Base-by-base conservation (phyloP, 257 asterid species). In the Orobanche coerulescens region DNA sequence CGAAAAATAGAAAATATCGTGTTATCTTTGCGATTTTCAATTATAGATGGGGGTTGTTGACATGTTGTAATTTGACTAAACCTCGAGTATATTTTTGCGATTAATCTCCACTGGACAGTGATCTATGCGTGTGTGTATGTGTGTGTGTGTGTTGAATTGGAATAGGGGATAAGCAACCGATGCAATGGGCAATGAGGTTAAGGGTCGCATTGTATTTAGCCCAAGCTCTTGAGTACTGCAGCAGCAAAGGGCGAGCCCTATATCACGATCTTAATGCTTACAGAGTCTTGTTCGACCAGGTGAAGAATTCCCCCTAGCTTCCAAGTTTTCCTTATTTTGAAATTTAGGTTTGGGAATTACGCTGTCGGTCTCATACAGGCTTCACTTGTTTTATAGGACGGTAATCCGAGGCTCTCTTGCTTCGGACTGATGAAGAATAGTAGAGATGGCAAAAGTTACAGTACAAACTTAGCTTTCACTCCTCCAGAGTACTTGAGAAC, bases 171-270 rank as follows among this genome's bases (percentile, higher is more conserved):
- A 70, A 68, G 37, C 85, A 74, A 52, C 85, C 81, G 0, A 82
- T 82, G 88, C 73, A 78, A 69, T 81, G 88, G 88, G 81, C 81
- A 25, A 78, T 81, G 88, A 71, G 88, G 71, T 76, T 79, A 37
- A 73, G 85, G 63, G 88, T 79, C 65, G 76, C 84, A 14, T 61
- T 74, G 52, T 76, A 78, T 48, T 65, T 81, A 64, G 81, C 88
- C 31, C 82, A 78, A 70, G 88, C 88, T 30, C 70, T 81, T 1
- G 88, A 81, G 54, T 78, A 78, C 67, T 79, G 84, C 79, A 71
- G 72, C 61, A 71, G 25, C 46, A 70, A 66, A 61, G 88, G 88
- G 4, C 70, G 88, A 12, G 79, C 82, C 3, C 26, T 81, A 46
- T 81, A 81, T 62, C 88, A 81, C 20, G 88, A 81, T 64, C 84